Conservation (phyloP, 129 eudicot species). For the Logfia minima region DNA sequence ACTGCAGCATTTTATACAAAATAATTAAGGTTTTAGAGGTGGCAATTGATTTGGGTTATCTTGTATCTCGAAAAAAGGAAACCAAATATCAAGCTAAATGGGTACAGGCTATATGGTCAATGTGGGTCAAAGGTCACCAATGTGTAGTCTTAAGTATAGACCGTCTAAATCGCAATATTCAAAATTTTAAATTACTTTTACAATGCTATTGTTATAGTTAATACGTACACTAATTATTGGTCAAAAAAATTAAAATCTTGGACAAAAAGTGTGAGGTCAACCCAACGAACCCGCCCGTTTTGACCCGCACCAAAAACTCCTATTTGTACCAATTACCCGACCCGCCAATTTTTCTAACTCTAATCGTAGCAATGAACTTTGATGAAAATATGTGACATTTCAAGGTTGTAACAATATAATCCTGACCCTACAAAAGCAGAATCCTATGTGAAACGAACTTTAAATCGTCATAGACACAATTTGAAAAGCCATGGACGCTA, state of each 20-base stretch:
- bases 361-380: background rate
- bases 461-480: background rate
- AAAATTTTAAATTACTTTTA: background rate
- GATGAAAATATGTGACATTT: background rate
- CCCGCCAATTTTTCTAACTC: background rate
- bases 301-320: background rate
- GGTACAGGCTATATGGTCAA: background rate
- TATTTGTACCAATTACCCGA: background rate
- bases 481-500: background rate
- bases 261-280: background rate
- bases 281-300: background rate
- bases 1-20: background rate
- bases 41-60: background rate
- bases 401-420: conserved; percentile 2
- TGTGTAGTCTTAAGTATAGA: background rate
- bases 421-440: conserved; percentile 12
- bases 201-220: background rate
- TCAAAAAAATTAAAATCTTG: background rate
- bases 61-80: background rate
- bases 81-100: background rate
- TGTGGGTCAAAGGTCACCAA: background rate
- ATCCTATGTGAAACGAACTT: background rate
- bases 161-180: background rate
- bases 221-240: background rate
- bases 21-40: background rate